A percentile compares a stretch with the other conserved stretches of the same genome.
Conservation (phyloP, 139 green algal genomes). For the Picochlorum sp. region DNA sequence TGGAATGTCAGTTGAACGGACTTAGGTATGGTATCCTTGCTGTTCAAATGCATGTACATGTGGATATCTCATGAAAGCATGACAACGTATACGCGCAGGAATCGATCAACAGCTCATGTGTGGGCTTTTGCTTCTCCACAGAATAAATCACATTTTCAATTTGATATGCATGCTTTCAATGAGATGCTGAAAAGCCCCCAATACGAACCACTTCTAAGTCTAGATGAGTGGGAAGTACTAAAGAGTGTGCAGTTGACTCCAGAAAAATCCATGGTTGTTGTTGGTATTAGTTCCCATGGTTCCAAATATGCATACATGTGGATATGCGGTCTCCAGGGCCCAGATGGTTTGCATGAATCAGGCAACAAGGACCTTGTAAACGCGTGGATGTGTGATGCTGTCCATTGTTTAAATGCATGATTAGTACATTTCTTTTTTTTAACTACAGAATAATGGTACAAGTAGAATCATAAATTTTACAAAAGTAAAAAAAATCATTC, state of each 20-base stretch:
- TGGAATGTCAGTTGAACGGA: background rate
- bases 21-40: background rate
- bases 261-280: background rate
- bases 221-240: background rate
- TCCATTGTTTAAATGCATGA: no score
- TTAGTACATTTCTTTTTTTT: background rate
- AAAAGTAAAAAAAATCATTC: no score
- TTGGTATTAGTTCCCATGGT: background rate
- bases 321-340: background rate
- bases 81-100: no score
- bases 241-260: background rate
- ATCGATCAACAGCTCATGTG: no score
- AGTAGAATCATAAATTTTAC: no score
- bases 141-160: background rate
- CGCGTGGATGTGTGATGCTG: no score
- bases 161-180: background rate
- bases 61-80: no score
- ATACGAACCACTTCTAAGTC: background rate
- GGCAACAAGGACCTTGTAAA: no score
- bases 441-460: no score
- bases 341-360: no score
- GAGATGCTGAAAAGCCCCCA: background rate
- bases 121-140: constrained; percentile 3
- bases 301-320: background rate
- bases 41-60: no score